Base-by-base conservation (phyloP, 2,329 filamentous ascomycete genomes). In the Rugonectria rugulosa region DNA sequence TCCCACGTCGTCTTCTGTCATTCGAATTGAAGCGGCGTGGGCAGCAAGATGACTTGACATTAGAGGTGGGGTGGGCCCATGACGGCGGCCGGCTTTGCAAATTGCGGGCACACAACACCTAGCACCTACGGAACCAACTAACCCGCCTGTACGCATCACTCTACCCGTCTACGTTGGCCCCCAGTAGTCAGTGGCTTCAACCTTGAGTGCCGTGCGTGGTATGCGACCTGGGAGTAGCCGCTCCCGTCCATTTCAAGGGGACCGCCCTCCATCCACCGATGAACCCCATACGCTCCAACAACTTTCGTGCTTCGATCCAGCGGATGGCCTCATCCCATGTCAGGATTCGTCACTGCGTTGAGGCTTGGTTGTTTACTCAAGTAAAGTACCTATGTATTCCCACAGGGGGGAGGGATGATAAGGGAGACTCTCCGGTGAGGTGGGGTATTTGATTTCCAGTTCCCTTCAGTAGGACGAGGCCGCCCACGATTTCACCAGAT, bases 21-120 rank as follows among this genome's bases (percentile, higher is more conserved):
- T 48, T 46, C 26, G 32, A 40, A 49, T 53, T 41, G 40, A 34
- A 40, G 32, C 50, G 46, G 29, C 40, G 40, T 49, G 19, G 17
- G 44, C 37, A 49, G 27, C 49, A 53, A 53, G 49, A 57, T 49
- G 54, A 57, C 37, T 54, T 57, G 55, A 57, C 54, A 57, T 56
- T 56, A 56, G 46, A 55, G 52, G 52, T 55, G 52, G 52, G 52
- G 52, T 55, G 32, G 45, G 52, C 45, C 52, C 45, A 55, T 44
- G 52, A 23, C 51, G 51, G 44, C 29, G 41, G 41, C 26, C 42
- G 42, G 19, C 29, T 27, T 32, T 21, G 20, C 10, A 29, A 29
- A n/a, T n/a, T n/a, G n/a, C n/a, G n/a, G n/a, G n/a, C n/a, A n/a
- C n/a, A n/a, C n/a, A n/a, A n/a, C n/a, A n/a, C n/a, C n/a, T n/a